Evolutionary conservation across 768 basidiomycete species (phyloP).

Genomic region (Boletus barrowsii): DNA sequence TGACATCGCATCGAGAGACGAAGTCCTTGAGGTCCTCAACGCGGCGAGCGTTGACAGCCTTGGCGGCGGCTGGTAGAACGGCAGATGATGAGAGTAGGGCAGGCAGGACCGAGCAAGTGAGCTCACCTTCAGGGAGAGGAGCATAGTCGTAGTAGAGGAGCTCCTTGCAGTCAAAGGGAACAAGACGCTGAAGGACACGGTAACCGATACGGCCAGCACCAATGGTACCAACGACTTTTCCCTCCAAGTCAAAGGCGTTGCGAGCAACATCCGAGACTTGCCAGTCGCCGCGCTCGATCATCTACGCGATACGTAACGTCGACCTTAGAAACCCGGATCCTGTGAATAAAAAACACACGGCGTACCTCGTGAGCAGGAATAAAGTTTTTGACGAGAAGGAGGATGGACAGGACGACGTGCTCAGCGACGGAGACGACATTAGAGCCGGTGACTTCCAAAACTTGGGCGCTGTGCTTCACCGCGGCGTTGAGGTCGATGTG

Average conservation of each 20-base stretch:
- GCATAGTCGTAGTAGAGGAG: conserved; percentile 88
- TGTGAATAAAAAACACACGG: background rate
- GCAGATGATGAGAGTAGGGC: background rate
- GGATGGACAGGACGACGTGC: conserved; percentile 88
- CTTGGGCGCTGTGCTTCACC: conserved; percentile 75
- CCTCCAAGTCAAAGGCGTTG: conserved; percentile 85
- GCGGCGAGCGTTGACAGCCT: conserved; percentile 66
- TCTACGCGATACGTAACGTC: conserved; percentile 36
- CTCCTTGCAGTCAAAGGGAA: conserved; percentile 87
- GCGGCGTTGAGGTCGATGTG: conserved; percentile 89
- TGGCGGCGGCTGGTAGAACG: conserved; percentile 47
- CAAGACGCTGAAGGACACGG: conserved; percentile 75
- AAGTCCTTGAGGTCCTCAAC: conserved; percentile 74
- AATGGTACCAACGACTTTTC: conserved; percentile 89
- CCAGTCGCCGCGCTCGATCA: conserved; percentile 87
- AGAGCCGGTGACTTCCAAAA: conserved; percentile 83
- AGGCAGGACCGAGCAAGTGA: background rate
- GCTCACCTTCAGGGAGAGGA: conserved; percentile 58
- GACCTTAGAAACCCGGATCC: background rate
- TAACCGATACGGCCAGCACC: conserved; percentile 84
- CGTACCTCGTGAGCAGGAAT: conserved; percentile 78
- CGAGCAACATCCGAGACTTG: conserved; percentile 79
- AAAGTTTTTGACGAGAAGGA: conserved; percentile 88
- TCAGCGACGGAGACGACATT: conserved; percentile 92
- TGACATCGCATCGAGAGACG: conserved; percentile 63